phyloP scores from a whole-genome alignment of 176 grass and related monocot species.

The Phoenix roebelenii region DNA sequence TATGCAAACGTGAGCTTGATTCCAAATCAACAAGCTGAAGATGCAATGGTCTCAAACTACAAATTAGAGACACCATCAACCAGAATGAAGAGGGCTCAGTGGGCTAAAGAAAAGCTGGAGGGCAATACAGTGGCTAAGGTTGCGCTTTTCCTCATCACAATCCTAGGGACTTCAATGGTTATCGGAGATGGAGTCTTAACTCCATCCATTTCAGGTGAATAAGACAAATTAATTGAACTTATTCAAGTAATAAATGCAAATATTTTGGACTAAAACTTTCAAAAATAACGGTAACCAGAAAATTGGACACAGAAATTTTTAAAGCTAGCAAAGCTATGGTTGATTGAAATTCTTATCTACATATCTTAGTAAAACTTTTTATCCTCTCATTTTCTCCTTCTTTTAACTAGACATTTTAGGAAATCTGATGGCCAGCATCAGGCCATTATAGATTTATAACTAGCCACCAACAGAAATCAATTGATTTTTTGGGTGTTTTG shows the following conservation, averaged over 20 bases:
- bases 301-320: no score
- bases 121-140: conserved; percentile 37
- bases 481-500: conserved; percentile 14
- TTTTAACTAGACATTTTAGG: neutral
- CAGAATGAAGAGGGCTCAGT: conserved; percentile 33
- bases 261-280: no score
- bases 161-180: conserved; percentile 77
- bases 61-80: conserved; percentile 25
- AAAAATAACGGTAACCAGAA: no score
- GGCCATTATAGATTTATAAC: neutral
- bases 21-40: conserved; percentile 68
- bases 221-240: neutral
- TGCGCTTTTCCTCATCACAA: conserved; percentile 41
- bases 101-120: conserved; percentile 51
- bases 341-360: no score
- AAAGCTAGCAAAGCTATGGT: no score
- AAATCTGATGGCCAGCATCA: neutral
- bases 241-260: no score
- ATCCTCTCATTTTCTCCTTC: neutral
- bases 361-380: no score
- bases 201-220: conserved; percentile 58
- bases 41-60: conserved; percentile 50
- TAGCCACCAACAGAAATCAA: neutral
- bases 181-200: conserved; percentile 70
- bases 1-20: conserved; percentile 51